Conservation (phyloP, 2,329 filamentous ascomycete genomes). For the Colletotrichum kahawae region DNA sequence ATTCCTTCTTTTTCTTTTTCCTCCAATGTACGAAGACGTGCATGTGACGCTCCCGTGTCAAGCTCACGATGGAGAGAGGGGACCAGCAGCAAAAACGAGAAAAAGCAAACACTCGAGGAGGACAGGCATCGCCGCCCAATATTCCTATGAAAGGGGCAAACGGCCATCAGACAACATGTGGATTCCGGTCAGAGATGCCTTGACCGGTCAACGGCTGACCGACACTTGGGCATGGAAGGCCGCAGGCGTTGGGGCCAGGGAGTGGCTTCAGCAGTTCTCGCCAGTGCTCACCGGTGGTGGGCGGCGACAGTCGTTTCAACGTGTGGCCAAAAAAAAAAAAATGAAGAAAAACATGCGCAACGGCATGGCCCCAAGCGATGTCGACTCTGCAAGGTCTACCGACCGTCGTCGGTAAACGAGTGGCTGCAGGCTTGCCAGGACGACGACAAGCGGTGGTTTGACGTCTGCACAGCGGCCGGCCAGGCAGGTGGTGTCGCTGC, state of each 20-base stretch:
- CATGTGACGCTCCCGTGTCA: neutral
- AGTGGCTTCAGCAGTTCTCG: neutral
- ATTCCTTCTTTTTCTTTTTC: neutral
- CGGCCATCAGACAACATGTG: neutral
- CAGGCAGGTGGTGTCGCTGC: neutral
- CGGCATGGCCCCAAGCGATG: neutral
- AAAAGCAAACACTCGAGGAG: neutral
- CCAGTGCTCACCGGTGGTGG: neutral
- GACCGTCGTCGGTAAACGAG: neutral
- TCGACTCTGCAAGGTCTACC: neutral
- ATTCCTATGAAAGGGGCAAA: neutral
- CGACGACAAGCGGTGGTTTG: neutral
- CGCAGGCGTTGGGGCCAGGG: neutral
- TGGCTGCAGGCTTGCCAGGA: slow-evolving; percentile 1
- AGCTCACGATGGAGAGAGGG: neutral
- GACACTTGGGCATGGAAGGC: neutral
- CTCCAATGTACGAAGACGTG: neutral
- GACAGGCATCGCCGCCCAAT: neutral
- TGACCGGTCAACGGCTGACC: slow-evolving; percentile 1
- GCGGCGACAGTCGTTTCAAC: neutral
- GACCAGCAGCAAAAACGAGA: neutral
- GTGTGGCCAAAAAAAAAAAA: neutral
- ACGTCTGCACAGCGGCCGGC: neutral
- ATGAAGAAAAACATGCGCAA: neutral
- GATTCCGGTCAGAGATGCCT: neutral